Base-by-base conservation (phyloP, 345 rosid species). In the Passiflora organensis region DNA sequence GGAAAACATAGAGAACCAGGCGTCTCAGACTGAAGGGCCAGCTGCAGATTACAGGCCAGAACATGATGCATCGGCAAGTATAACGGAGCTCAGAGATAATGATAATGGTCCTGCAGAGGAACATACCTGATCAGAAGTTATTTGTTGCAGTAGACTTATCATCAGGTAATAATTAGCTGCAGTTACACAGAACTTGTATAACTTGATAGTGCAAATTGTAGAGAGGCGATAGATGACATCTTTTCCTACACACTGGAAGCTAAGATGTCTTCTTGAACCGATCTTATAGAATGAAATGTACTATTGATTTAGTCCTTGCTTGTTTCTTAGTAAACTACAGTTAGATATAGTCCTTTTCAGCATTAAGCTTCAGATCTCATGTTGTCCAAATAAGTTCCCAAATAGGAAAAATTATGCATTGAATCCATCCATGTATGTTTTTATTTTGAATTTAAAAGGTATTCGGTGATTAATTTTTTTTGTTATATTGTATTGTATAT, bases 1-100 rank as follows among this genome's bases (percentile, higher is more conserved):
- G 89, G 95, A 80, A 66, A 87, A 83, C 69, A 85, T 78, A 67
- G 85, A 82, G 59, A 62, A 66, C 63, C 81, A 68, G 55, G 70
- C 63, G 38, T 32, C 73, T 45, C 64, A 54, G 65, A 61, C 16
- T 6, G 56, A 65, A 48, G 62, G 36, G 53, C 55, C 53, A 15
- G 52, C 43, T 12, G 20, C 48, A 6, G 66, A 42, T 54, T 55
- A 63, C 8, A 41, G 43, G n/a, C 25, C 25, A 12, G 41, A 53
- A 53, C 17, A 19, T 10, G 55, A 65, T 23, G 13, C 48, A 5
- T 54, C 16, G 32, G 50, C 39, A 16, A n/a, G 47, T 28, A 51
- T 32, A 55, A 55, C 63, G 25, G 43, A 59, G 34, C 25, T 25
- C 22, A 24, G 54, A 55, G 66, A 51, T 15, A 9, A 63, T 53